Evolutionary conservation across 2,329 filamentous ascomycete genomes (phyloP).

Genomic region (Verticillium nonalfalfae): DNA sequence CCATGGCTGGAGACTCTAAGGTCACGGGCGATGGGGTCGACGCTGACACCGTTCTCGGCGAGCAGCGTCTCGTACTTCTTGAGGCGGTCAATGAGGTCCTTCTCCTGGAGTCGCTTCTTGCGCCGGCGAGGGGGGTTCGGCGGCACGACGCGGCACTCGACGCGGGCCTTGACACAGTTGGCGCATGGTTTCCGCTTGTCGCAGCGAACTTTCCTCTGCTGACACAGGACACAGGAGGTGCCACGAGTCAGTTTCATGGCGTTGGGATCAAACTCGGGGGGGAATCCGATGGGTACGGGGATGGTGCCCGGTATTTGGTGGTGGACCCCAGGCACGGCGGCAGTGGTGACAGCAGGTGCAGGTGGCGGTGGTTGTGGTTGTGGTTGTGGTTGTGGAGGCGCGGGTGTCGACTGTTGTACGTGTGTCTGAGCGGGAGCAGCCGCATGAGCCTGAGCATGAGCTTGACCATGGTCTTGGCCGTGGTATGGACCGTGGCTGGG

Average conservation of each 20-base stretch:
- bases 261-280: constrained; percentile 28
- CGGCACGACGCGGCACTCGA: constrained; percentile 55
- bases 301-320: not conserved
- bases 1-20: constrained; percentile 24
- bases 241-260: constrained; percentile 50
- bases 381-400: not conserved
- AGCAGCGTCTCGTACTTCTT: constrained; percentile 62
- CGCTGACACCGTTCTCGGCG: constrained; percentile 52
- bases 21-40: constrained; percentile 58
- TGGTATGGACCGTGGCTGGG: not conserved
- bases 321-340: constrained; percentile 2
- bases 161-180: constrained; percentile 58
- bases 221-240: constrained; percentile 64
- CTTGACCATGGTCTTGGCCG: not conserved
- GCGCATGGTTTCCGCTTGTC: constrained; percentile 66
- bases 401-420: not conserved
- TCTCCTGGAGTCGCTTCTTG: constrained; percentile 62
- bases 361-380: not conserved
- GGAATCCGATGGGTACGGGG: constrained; percentile 1
- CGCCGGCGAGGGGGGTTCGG: constrained; percentile 50
- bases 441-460: not conserved
- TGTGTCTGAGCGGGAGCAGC: constrained; percentile 18
- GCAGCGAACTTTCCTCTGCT: constrained; percentile 71
- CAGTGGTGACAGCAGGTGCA: constrained; percentile 11
- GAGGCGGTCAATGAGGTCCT: constrained; percentile 63